Conservation (phyloP, 257 asterid genomes). For the Plectranthus barbatus region DNA sequence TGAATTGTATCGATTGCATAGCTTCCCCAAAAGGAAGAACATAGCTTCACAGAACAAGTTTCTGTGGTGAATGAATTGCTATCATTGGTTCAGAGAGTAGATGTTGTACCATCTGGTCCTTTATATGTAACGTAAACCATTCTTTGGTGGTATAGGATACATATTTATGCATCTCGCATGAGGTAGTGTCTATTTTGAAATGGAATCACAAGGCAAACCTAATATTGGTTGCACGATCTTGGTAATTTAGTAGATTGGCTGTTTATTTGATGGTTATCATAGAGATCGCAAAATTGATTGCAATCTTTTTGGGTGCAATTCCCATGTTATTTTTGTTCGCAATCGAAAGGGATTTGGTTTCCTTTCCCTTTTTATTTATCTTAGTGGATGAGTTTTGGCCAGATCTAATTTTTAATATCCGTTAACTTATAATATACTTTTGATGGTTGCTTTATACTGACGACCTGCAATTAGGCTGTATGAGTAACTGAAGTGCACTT, state of each 20-base stretch:
- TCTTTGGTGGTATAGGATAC: not conserved
- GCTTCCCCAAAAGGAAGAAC: not conserved
- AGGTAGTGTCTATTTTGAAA: not conserved
- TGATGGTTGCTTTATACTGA: too few relatives aligned
- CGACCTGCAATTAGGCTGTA: too few relatives aligned
- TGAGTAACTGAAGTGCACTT: too few relatives aligned
- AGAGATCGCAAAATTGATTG: not conserved
- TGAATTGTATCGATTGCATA: too few relatives aligned
- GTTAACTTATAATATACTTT: too few relatives aligned
- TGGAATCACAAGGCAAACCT: not conserved
- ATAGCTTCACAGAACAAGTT: not conserved
- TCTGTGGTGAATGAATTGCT: not conserved
- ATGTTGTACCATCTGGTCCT: not conserved
- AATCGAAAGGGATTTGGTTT: not conserved
- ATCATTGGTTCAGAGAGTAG: not conserved
- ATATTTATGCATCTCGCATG: not conserved
- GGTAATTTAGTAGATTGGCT: not conserved
- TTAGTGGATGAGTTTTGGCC: not conserved
- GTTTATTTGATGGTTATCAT: not conserved
- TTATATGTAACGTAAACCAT: not conserved
- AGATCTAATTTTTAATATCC: too few relatives aligned
- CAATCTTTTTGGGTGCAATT: not conserved
- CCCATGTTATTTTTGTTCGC: not conserved
- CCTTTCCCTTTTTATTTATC: not conserved
- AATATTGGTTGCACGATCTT: not conserved